phyloP scores from a whole-genome alignment of 2,329 filamentous ascomycete genomes.

The Cytospora mali region DNA sequence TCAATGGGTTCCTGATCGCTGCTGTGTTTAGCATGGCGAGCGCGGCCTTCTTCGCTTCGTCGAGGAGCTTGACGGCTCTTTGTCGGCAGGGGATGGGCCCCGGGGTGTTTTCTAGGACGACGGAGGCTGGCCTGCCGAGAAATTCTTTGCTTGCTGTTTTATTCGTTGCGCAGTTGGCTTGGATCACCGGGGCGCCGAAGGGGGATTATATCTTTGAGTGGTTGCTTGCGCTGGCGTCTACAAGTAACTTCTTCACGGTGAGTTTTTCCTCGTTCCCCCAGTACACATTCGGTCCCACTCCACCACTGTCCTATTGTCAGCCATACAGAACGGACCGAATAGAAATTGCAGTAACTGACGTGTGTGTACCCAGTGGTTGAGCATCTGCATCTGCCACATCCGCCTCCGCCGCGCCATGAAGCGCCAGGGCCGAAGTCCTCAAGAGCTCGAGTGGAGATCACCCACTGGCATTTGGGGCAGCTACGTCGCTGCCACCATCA shows the following conservation, averaged over 20 bases:
- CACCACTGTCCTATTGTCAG: not conserved
- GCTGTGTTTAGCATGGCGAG: constrained; percentile 43
- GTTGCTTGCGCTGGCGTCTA: constrained; percentile 54
- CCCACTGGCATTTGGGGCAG: constrained; percentile 36
- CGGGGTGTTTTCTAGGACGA: constrained; percentile 29
- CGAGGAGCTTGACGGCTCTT: constrained; percentile 41
- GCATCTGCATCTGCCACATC: constrained; percentile 49
- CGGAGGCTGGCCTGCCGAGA: constrained; percentile 41
- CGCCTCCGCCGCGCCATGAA: constrained; percentile 46
- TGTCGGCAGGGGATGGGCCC: constrained; percentile 42
- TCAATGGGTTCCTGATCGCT: constrained; percentile 26
- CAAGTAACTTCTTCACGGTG: constrained; percentile 48
- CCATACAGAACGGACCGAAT: too few species aligned
- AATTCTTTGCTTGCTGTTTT: constrained; percentile 35
- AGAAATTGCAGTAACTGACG: too few species aligned
- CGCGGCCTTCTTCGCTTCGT: constrained; percentile 46
- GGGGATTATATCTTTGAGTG: constrained; percentile 47
- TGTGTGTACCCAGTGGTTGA: constrained; percentile 41
- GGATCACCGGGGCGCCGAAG: constrained; percentile 43
- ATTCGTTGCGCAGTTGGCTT: constrained; percentile 46
- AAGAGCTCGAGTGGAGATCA: constrained; percentile 39
- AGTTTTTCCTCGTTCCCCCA: too few species aligned
- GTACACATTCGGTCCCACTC: too few species aligned
- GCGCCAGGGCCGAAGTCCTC: constrained; percentile 41
- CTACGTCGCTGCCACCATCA: constrained; percentile 34